Evolutionary conservation across 2,329 filamentous ascomycete genomes (phyloP), one percentile per base, ranked within the genome.

Genomic region (Coniochaeta sp.): DNA sequence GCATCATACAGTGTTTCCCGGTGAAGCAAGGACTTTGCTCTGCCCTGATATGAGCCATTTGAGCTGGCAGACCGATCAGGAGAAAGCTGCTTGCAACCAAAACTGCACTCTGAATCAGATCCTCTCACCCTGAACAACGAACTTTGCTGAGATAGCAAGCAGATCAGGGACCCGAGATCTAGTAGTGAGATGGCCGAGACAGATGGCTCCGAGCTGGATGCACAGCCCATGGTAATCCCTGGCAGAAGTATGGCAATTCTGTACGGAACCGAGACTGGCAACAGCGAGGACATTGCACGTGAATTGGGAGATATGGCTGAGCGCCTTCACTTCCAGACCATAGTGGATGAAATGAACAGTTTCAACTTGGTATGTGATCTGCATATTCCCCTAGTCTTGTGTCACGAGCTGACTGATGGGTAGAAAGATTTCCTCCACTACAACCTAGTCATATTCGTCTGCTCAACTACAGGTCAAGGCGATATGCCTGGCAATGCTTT

Each of bases 211-310:
- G 56, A 44, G 19, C 22, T 4, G 6, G 8, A 58, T 36, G 56
- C 43, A 22, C 31, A 34, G 22, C 54, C 54, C 9, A 22, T 57
- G 54, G 22, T 34, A 31, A 57, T 73, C 6, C 63, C 66, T 16
- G 61, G 64, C 65, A 73, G 82, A 65, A 77, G 75, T 61, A 73
- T 83, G 57, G 83, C 96, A 65, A 81, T 99, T 61, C 81, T 96
- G 36, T 99, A 96, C 75, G 95, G 91, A 60, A 96, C 93, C 43
- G 95, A 99, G 77, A 98, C 93, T 24, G 95, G 95, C 60, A 97
- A 95, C 70, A 89, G 91, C 59, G 90, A 96, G 74, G 93, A 98
- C 74, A 85, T 93, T 64, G 93, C 95, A 22, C 87, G 91, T 68
- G 91, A 97, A 71, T 78, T 98, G 63, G 90, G 88, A 43, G 81